Percentiles rank a stretch among this genome's conserved stretches.
These are phyloP conservation scores for Bacidia rubella DNA, from an alignment of 495 filamentous ascomycete genomes.

Conservation along the genomic window DNA sequence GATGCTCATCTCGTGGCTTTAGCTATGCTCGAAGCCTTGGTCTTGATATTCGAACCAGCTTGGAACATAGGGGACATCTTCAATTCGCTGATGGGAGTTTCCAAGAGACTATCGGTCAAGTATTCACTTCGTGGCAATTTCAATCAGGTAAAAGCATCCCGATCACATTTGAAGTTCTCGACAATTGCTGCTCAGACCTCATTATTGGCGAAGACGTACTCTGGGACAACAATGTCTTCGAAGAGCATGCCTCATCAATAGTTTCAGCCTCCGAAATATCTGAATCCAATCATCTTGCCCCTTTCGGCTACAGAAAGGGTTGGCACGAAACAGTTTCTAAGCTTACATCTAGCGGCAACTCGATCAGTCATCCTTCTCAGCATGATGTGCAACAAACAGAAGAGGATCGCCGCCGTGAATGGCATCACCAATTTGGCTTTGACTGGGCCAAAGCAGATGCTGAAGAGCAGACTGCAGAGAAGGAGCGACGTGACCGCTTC, in stretches of 20 bases:
- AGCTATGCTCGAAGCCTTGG: not conserved
- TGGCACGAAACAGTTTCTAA: not conserved
- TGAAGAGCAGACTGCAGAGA: not conserved
- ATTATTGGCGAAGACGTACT: slow-evolving; percentile 11
- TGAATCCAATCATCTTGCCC: not conserved
- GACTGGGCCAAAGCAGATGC: not conserved
- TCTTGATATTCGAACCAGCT: not conserved
- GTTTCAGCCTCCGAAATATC: not conserved
- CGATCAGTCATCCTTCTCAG: not conserved
- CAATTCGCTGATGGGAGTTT: slow-evolving; percentile 11
- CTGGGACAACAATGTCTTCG: not conserved
- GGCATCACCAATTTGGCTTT: not conserved
- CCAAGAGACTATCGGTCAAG: slow-evolving; percentile 5
- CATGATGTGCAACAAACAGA: not conserved
- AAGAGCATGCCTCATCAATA: not conserved
- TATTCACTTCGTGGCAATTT: slow-evolving; percentile 10
- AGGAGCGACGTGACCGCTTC: not conserved
- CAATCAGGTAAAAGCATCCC: slow-evolving; percentile 1
- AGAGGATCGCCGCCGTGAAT: not conserved
- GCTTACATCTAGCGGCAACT: not conserved
- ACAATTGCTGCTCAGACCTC: slow-evolving; percentile 10
- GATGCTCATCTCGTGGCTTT: not conserved
- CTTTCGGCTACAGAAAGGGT: not conserved
- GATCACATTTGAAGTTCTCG: slow-evolving; percentile 11
- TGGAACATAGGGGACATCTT: not conserved